Evolutionary conservation across 23 red algal genomes (phyloP).

Genomic region (Gracilaria caudata): DNA sequence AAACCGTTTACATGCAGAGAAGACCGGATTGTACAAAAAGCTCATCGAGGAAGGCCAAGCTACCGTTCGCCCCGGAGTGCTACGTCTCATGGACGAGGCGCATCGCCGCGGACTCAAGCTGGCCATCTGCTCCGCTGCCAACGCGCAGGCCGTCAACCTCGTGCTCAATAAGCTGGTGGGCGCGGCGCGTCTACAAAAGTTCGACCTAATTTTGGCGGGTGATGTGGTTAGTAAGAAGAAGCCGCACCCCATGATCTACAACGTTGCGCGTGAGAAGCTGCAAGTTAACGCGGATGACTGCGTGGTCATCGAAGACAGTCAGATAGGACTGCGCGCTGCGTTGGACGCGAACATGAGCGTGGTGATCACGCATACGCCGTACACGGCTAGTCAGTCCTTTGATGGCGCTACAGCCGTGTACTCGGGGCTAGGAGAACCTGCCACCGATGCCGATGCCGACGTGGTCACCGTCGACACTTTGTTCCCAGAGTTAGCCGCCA

Average conservation of each 20-base stretch:
- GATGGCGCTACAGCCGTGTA: slow-evolving; percentile 79
- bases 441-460: neutral
- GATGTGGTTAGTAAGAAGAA: slow-evolving; percentile 91
- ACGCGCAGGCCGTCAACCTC: slow-evolving; percentile 48
- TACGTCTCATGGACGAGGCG: slow-evolving; percentile 85
- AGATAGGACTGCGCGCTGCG: slow-evolving; percentile 89
- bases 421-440: slow-evolving; percentile 44
- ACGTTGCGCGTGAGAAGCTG: slow-evolving; percentile 70
- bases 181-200: slow-evolving; percentile 50
- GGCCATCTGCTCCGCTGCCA: slow-evolving; percentile 96
- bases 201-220: slow-evolving; percentile 89
- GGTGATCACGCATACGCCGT: slow-evolving; percentile 90
- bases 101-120: slow-evolving; percentile 41
- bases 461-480: slow-evolving; percentile 59
- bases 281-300: slow-evolving; percentile 58
- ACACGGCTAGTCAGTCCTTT: slow-evolving; percentile 75
- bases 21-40: slow-evolving; percentile 76
- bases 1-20: slow-evolving; percentile 53
- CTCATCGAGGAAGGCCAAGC: slow-evolving; percentile 55
- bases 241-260: slow-evolving; percentile 97
- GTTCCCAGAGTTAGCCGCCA: slow-evolving; percentile 52
- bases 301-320: slow-evolving; percentile 94
- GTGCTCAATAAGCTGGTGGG: slow-evolving; percentile 78
- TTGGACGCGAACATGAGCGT: slow-evolving; percentile 74
- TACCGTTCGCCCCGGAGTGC: slow-evolving; percentile 71